These are phyloP conservation scores for Tulasnella sp. DNA, from an alignment of 768 basidiomycete species.

Conservation along the genomic window DNA sequence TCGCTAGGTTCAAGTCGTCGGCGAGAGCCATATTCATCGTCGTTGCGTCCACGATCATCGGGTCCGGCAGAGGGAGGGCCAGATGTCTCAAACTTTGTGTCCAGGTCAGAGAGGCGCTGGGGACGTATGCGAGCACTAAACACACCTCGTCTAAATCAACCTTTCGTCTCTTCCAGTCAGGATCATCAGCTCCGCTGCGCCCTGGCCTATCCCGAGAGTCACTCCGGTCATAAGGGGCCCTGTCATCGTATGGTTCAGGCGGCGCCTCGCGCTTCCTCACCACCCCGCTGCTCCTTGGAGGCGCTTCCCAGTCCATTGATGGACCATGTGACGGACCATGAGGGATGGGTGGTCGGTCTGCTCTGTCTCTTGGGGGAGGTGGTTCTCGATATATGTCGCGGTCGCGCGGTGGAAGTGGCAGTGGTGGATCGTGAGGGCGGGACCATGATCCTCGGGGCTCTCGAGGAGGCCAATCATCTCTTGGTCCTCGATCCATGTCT, in stretches of 20 bases:
- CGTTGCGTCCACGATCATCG: not conserved
- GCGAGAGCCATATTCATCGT: slow-evolving; percentile 24
- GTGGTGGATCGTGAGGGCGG: not conserved
- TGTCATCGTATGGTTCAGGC: slow-evolving; percentile 39
- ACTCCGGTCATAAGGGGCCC: slow-evolving; percentile 29
- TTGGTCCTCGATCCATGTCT: not conserved
- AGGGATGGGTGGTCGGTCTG: not conserved
- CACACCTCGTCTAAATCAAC: slow-evolving; percentile 12
- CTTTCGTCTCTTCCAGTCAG: slow-evolving; percentile 16
- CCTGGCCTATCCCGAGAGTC: slow-evolving; percentile 29
- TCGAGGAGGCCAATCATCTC: not conserved
- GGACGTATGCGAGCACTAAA: not conserved
- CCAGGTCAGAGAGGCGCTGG: not conserved
- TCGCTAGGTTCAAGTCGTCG: slow-evolving; percentile 68
- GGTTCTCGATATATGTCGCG: slow-evolving; percentile 11
- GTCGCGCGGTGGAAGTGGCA: not conserved
- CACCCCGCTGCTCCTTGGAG: not conserved
- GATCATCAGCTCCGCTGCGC: slow-evolving; percentile 8
- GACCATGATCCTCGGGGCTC: not conserved
- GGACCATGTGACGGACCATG: not conserved
- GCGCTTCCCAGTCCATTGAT: slow-evolving; percentile 7
- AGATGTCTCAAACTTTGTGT: not conserved
- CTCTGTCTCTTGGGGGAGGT: not conserved
- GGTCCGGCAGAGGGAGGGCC: not conserved
- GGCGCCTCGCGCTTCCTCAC: slow-evolving; percentile 11